Evolutionary conservation across 2,329 filamentous ascomycete genomes (phyloP).

Genomic region (Penicillium sp.): DNA sequence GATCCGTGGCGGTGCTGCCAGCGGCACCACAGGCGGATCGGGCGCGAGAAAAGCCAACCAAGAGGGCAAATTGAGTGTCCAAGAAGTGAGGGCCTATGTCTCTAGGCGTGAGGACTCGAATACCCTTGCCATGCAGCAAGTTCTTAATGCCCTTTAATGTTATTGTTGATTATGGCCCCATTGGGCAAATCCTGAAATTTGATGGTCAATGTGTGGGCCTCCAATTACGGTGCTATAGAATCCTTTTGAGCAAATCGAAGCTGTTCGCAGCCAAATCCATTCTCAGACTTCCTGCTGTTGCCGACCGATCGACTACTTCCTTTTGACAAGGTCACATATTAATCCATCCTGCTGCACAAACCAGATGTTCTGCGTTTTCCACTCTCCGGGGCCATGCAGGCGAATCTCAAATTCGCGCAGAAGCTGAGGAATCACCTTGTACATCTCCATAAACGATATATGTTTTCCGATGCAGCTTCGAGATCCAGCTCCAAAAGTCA

Average conservation of each 20-base stretch:
- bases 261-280: too few species aligned
- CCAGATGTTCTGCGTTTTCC: slow-evolving; percentile 19
- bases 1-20: slow-evolving; percentile 60
- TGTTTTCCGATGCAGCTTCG: slow-evolving; percentile 60
- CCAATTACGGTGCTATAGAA: too few species aligned
- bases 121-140: slow-evolving; percentile 78
- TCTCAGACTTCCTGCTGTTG: too few species aligned
- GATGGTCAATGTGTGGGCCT: too few species aligned
- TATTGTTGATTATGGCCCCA: background rate
- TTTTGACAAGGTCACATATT: slow-evolving; percentile 2
- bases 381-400: slow-evolving; percentile 8
- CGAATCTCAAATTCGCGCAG: slow-evolving; percentile 19
- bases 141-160: slow-evolving; percentile 65
- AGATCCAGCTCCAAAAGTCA: slow-evolving; percentile 55
- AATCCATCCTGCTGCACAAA: slow-evolving; percentile 23
- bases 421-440: slow-evolving; percentile 60
- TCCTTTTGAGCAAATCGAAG: too few species aligned
- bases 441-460: slow-evolving; percentile 58
- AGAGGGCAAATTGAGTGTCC: slow-evolving; percentile 56
- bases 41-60: slow-evolving; percentile 7
- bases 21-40: slow-evolving; percentile 47
- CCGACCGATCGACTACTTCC: background rate
- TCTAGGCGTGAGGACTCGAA: slow-evolving; percentile 80
- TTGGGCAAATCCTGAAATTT: too few species aligned
- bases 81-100: slow-evolving; percentile 76